Percentiles rank a stretch among this genome's conserved stretches.
These are phyloP conservation scores for Claviceps humidiphila DNA, from an alignment of 2,329 filamentous ascomycete genomes.

Conservation along the genomic window DNA sequence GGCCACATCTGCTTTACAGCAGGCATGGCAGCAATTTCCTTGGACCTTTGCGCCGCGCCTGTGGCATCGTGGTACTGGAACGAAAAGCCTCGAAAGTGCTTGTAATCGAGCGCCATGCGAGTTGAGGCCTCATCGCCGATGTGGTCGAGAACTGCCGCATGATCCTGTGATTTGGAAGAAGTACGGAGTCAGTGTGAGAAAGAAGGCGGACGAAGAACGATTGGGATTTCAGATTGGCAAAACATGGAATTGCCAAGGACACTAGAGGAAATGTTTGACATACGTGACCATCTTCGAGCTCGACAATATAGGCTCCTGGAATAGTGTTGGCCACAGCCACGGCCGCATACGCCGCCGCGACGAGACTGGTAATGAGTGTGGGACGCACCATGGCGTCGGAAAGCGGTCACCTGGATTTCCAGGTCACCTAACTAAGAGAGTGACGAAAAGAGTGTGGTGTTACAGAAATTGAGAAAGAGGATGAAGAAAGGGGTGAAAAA, in stretches of 20 bases:
- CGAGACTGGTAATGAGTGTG: slow-evolving; percentile 6
- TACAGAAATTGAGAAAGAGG: background rate
- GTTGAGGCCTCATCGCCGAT: slow-evolving; percentile 19
- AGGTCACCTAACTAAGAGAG: background rate
- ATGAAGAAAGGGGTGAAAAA: background rate
- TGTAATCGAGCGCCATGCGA: slow-evolving; percentile 34
- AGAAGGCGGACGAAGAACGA: background rate
- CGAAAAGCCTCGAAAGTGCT: slow-evolving; percentile 41
- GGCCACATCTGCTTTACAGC: slow-evolving; percentile 38
- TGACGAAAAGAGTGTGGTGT: background rate
- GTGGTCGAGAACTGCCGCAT: background rate
- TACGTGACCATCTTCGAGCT: slow-evolving; percentile 37
- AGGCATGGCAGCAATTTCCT: slow-evolving; percentile 26
- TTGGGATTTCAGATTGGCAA: no score
- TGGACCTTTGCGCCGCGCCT: slow-evolving; percentile 28
- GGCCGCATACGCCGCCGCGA: slow-evolving; percentile 15
- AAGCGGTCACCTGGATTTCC: background rate
- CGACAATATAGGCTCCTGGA: slow-evolving; percentile 38
- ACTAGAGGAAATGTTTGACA: background rate
- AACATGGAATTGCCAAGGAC: background rate
- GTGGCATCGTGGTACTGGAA: slow-evolving; percentile 35
- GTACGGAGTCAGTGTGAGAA: no score
- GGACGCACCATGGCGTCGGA: slow-evolving; percentile 6
- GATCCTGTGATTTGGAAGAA: background rate
- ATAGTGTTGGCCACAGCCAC: slow-evolving; percentile 20